phyloP scores from a whole-genome alignment of 768 basidiomycete genomes.

The Russula virescens region DNA sequence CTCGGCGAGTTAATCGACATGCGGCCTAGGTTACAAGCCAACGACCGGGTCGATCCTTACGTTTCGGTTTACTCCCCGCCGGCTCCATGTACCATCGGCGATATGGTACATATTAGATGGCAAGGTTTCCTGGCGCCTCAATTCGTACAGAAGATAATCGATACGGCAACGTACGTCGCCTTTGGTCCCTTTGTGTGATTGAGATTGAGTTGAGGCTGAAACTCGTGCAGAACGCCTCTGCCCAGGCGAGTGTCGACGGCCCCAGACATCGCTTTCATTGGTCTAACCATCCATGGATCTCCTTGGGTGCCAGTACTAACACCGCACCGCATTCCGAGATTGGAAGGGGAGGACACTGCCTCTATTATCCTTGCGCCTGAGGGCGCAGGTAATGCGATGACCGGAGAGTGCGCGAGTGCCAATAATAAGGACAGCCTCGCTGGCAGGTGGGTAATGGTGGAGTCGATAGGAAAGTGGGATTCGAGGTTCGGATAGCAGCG shows the following conservation, averaged over 20 bases:
- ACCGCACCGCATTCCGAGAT: conserved; percentile 39
- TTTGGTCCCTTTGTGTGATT: background rate
- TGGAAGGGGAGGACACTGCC: conserved; percentile 51
- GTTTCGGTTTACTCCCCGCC: conserved; percentile 62
- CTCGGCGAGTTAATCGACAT: background rate
- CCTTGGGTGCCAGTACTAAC: conserved; percentile 42
- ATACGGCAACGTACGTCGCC: conserved; percentile 38
- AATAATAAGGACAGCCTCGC: background rate
- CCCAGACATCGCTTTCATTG: conserved; percentile 34
- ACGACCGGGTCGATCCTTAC: conserved; percentile 64
- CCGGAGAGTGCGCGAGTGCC: background rate
- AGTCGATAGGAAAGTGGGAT: conserved; percentile 41
- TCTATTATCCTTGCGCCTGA: conserved; percentile 31
- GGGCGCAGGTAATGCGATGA: background rate
- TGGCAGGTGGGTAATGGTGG: conserved; percentile 39
- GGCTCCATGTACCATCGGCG: conserved; percentile 38
- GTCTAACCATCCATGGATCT: conserved; percentile 41
- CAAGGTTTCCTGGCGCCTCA: conserved; percentile 45
- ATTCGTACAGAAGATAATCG: conserved; percentile 51
- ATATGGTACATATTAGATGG: conserved; percentile 55
- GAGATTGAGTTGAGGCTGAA: background rate
- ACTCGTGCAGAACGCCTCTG: background rate
- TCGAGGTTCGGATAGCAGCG: conserved; percentile 34
- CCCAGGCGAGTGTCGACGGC: background rate
- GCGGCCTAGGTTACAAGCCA: conserved; percentile 45